Evolutionary conservation across 1,284 basidiomycete species (phyloP).

Genomic region (Nidula niveotomentosa): DNA sequence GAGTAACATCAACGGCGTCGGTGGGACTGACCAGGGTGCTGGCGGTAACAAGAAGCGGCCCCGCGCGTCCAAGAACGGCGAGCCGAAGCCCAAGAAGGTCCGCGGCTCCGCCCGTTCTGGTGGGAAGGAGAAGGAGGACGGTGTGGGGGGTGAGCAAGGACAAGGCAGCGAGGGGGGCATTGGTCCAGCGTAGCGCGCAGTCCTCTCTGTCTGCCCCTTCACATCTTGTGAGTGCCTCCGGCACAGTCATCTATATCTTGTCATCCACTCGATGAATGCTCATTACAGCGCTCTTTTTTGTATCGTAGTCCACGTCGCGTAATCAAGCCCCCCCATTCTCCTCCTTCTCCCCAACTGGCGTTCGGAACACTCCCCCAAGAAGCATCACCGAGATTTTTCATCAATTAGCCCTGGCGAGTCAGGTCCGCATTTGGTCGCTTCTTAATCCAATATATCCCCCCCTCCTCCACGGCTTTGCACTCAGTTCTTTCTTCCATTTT

Average conservation of each 20-base stretch:
- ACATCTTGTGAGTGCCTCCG: neutral
- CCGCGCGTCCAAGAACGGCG: slow-evolving; percentile 20
- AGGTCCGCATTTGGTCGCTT: neutral
- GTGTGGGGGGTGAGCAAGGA: neutral
- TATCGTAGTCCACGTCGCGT: too few relatives aligned
- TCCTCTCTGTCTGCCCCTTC: neutral
- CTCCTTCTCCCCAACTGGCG: too few relatives aligned
- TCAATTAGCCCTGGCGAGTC: neutral
- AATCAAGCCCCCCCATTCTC: too few relatives aligned
- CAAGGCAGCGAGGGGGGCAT: neutral
- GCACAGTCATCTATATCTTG: neutral
- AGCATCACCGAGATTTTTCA: neutral
- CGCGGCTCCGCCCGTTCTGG: slow-evolving; percentile 5
- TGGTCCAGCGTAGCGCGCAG: too few relatives aligned
- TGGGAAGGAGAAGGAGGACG: slow-evolving; percentile 15
- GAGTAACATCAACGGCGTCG: slow-evolving; percentile 10
- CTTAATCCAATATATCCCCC: neutral
- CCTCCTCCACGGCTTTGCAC: neutral
- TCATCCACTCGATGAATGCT: too few relatives aligned
- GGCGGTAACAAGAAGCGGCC: slow-evolving; percentile 17
- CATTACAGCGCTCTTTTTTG: too few relatives aligned
- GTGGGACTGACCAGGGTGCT: slow-evolving; percentile 6
- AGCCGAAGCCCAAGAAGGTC: slow-evolving; percentile 26
- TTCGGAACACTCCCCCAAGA: neutral
- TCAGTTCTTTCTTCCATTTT: neutral